Evolutionary conservation across 2,329 filamentous ascomycete genomes (phyloP).

Genomic region (Diaporthe vaccinii): DNA sequence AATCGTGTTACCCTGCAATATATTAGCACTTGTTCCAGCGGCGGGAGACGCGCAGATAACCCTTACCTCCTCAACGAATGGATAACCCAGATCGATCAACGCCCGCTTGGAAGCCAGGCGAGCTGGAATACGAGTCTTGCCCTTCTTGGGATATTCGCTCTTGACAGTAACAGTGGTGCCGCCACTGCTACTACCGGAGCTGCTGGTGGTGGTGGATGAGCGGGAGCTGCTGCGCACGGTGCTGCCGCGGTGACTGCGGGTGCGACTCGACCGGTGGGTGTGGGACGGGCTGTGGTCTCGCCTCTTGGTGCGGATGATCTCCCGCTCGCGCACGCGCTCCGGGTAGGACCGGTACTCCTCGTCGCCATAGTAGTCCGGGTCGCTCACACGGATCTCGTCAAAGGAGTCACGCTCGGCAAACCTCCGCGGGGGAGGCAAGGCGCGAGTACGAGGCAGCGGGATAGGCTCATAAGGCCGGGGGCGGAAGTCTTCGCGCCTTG

Average conservation of each 20-base stretch:
- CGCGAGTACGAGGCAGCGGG: conserved; percentile 75
- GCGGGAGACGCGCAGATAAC: not conserved
- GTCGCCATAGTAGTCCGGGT: conserved; percentile 77
- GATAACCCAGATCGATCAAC: conserved; percentile 87
- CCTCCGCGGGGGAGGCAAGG: conserved; percentile 70
- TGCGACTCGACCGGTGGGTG: conserved; percentile 54
- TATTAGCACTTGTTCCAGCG: conserved; percentile 50
- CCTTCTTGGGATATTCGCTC: conserved; percentile 81
- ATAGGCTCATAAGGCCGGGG: conserved; percentile 71
- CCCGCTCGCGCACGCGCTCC: conserved; percentile 72
- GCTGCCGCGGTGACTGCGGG: conserved; percentile 52
- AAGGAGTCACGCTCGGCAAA: conserved; percentile 69
- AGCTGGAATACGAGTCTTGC: conserved; percentile 89
- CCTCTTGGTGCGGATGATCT: conserved; percentile 65
- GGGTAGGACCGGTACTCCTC: conserved; percentile 77
- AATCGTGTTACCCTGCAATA: conserved; percentile 79
- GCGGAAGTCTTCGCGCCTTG: conserved; percentile 60
- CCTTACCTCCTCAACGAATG: conserved; percentile 86
- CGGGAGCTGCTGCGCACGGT: conserved; percentile 54
- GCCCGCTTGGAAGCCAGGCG: conserved; percentile 84
- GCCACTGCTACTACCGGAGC: conserved; percentile 61
- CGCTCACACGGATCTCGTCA: conserved; percentile 77
- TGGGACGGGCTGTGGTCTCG: conserved; percentile 57
- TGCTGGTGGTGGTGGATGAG: conserved; percentile 60
- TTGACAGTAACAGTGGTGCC: conserved; percentile 62